Conservation (phyloP, 805 yeast genomes). For the Nakazawaea siamensis region DNA sequence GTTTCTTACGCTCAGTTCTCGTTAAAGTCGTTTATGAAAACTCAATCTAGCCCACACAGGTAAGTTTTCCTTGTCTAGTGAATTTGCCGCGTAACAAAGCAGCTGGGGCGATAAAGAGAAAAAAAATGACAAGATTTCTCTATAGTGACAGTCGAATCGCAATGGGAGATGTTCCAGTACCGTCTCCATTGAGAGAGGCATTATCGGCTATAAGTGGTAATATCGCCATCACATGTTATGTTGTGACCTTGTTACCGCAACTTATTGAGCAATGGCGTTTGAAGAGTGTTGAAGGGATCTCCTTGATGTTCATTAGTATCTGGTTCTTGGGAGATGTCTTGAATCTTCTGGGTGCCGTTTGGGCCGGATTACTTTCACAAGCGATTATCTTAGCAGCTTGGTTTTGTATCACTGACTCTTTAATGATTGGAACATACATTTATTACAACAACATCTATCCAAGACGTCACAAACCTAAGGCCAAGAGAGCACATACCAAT, state of each 20-base stretch:
- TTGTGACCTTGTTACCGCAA: slow-evolving; percentile 69
- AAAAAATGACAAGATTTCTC: no score
- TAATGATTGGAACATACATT: slow-evolving; percentile 48
- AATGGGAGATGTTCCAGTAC: no score
- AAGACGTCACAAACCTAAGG: slow-evolving; percentile 18
- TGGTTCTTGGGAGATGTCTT: slow-evolving; percentile 72
- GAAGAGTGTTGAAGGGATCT: slow-evolving; percentile 69
- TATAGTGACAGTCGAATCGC: no score
- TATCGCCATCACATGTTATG: slow-evolving; percentile 71
- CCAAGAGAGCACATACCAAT: slow-evolving; percentile 4
- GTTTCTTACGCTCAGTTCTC: no score
- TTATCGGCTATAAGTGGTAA: slow-evolving; percentile 64
- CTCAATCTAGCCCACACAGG: no score
- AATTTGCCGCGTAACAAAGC: no score
- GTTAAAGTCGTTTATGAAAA: no score
- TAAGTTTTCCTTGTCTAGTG: no score
- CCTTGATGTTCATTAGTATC: slow-evolving; percentile 54
- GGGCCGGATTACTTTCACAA: slow-evolving; percentile 66
- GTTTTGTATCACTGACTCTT: slow-evolving; percentile 65
- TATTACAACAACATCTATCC: slow-evolving; percentile 46
- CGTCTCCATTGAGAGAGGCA: slow-evolving; percentile 29
- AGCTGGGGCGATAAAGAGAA: no score
- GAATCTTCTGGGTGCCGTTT: slow-evolving; percentile 58
- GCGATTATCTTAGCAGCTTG: slow-evolving; percentile 65
- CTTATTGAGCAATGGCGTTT: slow-evolving; percentile 73